Conservation (phyloP, 371 early-diverging fungal species). For the Mortierella sp. region DNA sequence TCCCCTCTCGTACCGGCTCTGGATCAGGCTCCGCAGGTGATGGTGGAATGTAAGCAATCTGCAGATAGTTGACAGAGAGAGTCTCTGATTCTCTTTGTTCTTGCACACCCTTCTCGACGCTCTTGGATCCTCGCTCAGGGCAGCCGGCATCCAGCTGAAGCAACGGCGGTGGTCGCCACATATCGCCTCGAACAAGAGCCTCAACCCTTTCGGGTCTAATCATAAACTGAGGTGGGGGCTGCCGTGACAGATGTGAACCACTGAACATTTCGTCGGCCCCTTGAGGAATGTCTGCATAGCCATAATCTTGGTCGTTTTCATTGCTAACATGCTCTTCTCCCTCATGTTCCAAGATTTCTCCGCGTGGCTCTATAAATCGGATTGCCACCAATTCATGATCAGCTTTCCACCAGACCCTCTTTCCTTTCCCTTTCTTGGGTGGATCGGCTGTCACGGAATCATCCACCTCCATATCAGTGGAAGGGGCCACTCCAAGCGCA, state of each 20-base stretch:
- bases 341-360: conserved; percentile 9
- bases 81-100: conserved; percentile 37
- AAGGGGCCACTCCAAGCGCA: not conserved
- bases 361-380: conserved; percentile 26
- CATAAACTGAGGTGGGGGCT: conserved; percentile 10
- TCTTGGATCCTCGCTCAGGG: conserved; percentile 18
- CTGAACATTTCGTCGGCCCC: not conserved
- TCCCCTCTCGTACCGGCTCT: conserved; percentile 6
- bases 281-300: not conserved
- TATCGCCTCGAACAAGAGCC: conserved; percentile 14
- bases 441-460: not conserved
- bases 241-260: too few relatives aligned
- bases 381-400: conserved; percentile 32
- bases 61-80: conserved; percentile 36
- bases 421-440: conserved; percentile 19
- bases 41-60: conserved; percentile 34
- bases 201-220: conserved; percentile 5
- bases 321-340: conserved; percentile 12
- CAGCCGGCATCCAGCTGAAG: conserved; percentile 8
- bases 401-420: conserved; percentile 35
- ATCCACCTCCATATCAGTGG: conserved; percentile 7
- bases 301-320: not conserved
- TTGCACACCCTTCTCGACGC: conserved; percentile 34
- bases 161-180: conserved; percentile 21
- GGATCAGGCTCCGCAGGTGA: conserved; percentile 46